Evolutionary conservation across 768 basidiomycete genomes (phyloP).

Genomic region (Russula sp.): DNA sequence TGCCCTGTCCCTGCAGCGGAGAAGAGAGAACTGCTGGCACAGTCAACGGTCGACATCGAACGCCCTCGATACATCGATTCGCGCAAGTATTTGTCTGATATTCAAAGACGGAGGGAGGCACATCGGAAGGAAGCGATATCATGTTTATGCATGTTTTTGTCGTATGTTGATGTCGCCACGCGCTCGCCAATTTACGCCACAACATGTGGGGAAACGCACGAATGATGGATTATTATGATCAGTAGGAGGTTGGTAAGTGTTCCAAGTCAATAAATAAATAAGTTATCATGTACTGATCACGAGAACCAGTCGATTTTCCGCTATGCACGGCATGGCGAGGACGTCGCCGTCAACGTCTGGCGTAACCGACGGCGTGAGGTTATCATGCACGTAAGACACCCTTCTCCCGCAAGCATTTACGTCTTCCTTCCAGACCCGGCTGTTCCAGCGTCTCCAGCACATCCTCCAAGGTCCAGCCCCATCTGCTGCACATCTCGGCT

Average conservation of each 20-base stretch:
- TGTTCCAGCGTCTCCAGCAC: slow-evolving; percentile 19
- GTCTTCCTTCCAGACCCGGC: slow-evolving; percentile 17
- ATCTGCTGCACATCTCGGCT: slow-evolving; percentile 18
- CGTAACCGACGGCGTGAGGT: slow-evolving; percentile 10
- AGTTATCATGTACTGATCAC: slow-evolving; percentile 18
- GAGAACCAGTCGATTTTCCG: slow-evolving; percentile 19
- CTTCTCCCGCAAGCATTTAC: slow-evolving; percentile 19
- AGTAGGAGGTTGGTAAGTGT: slow-evolving; percentile 7
- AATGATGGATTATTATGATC: neutral
- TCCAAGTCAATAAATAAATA: slow-evolving; percentile 11
- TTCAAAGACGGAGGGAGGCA: neutral
- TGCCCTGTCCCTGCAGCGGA: neutral
- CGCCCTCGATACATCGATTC: neutral
- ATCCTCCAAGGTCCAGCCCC: slow-evolving; percentile 21
- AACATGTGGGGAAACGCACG: neutral
- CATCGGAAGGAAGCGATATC: neutral
- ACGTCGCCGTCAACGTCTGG: slow-evolving; percentile 9
- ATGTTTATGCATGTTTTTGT: neutral
- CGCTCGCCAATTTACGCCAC: slow-evolving; percentile 2
- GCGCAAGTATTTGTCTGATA: neutral
- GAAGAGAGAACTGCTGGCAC: slow-evolving; percentile 11
- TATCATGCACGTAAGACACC: slow-evolving; percentile 19
- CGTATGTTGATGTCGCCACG: slow-evolving; percentile 1
- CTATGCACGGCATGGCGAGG: slow-evolving; percentile 18
- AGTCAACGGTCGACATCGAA: slow-evolving; percentile 5